These are phyloP conservation scores for Protoeuglena noctilucae DNA, from an alignment of 139 green algal genomes.

Conservation along the genomic window DNA sequence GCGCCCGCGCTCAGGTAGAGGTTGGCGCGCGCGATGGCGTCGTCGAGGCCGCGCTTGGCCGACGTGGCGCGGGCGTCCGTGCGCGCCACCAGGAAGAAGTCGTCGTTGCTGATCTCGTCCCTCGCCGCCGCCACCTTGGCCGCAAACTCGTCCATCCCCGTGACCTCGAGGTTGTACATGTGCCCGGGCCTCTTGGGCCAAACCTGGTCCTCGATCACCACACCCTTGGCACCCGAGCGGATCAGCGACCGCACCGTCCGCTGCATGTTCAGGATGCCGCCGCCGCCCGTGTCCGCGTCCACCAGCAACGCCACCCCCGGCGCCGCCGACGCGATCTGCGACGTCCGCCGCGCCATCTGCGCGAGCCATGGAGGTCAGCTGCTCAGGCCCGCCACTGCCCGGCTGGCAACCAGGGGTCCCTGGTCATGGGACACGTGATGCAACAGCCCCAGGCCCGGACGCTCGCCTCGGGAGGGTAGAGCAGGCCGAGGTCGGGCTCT, in stretches of 20 bases:
- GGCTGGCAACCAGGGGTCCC: neutral
- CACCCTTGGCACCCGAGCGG: conserved; percentile 42
- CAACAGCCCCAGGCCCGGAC: neutral
- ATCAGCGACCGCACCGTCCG: conserved; percentile 65
- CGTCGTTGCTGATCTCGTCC: conserved; percentile 43
- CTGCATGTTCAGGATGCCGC: conserved; percentile 66
- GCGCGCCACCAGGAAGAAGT: conserved; percentile 68
- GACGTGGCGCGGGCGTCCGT: conserved; percentile 30
- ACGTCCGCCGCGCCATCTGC: conserved; percentile 41
- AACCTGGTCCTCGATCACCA: conserved; percentile 59
- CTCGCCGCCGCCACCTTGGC: conserved; percentile 42
- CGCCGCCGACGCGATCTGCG: conserved; percentile 32
- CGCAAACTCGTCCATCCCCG: conserved; percentile 38
- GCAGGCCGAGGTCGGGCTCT: conserved; percentile 54
- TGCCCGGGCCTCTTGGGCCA: conserved; percentile 50
- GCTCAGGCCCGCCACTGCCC: too few species aligned
- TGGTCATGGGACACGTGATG: neutral
- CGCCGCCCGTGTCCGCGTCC: conserved; percentile 65
- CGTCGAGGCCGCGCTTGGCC: conserved; percentile 20
- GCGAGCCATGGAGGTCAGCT: too few species aligned
- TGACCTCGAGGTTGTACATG: conserved; percentile 46
- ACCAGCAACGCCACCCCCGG: conserved; percentile 41
- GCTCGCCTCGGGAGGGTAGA: conserved; percentile 59
- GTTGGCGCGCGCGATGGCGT: conserved; percentile 41
- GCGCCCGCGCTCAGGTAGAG: conserved; percentile 53